phyloP scores from a whole-genome alignment of 2,329 filamentous ascomycete genomes.

The Botrytis paeoniae region DNA sequence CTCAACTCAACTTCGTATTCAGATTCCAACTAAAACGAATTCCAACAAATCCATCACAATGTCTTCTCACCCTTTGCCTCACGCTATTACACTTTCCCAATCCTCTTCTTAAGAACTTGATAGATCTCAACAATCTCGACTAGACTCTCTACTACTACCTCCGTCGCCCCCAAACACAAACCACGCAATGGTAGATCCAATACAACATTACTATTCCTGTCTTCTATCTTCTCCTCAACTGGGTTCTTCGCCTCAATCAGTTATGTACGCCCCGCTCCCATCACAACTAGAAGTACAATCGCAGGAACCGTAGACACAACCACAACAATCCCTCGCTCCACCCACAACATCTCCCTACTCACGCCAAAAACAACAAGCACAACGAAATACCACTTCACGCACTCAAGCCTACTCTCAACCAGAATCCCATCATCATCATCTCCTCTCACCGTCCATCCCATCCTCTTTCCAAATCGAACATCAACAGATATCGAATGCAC shows the following conservation, averaged over 20 bases:
- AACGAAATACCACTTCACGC: neutral
- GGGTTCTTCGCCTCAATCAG: neutral
- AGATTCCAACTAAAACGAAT: neutral
- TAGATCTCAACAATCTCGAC: neutral
- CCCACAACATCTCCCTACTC: neutral
- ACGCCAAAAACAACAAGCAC: neutral
- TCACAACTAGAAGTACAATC: neutral
- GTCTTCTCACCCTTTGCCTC: neutral
- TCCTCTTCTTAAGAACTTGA: neutral
- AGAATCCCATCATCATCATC: neutral
- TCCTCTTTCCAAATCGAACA: neutral
- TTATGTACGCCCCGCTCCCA: conserved; percentile 4
- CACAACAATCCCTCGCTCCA: neutral
- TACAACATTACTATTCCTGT: neutral
- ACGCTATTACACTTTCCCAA: neutral
- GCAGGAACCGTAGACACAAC: neutral
- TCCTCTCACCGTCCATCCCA: neutral
- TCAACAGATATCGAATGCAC: neutral
- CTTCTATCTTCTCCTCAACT: neutral
- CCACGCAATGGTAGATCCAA: neutral
- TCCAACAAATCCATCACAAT: neutral
- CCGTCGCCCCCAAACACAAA: neutral
- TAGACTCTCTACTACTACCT: neutral
- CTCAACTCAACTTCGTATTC: neutral
- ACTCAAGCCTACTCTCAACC: neutral